These are phyloP conservation scores for Nakazawaea pomicola DNA, from an alignment of 805 yeast genomes.

Conservation along the genomic window DNA sequence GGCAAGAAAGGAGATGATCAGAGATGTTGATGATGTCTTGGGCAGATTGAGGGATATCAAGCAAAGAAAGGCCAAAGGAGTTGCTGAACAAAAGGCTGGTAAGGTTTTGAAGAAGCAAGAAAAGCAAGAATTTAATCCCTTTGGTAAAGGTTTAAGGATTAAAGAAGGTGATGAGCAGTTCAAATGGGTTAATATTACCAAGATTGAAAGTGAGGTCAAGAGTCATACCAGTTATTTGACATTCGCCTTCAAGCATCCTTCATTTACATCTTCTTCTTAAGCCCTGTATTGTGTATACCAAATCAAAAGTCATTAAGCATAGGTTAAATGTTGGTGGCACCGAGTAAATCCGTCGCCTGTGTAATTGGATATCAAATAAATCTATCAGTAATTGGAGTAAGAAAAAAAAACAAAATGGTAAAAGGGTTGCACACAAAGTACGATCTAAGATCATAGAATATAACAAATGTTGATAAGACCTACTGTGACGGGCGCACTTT, in stretches of 20 bases:
- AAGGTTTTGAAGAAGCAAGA: slow-evolving; percentile 15
- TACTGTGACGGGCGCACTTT: too few species aligned
- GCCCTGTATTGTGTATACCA: too few species aligned
- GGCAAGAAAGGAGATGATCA: slow-evolving; percentile 82
- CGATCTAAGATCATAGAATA: too few species aligned
- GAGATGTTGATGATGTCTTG: slow-evolving; percentile 75
- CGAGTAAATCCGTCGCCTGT: too few species aligned
- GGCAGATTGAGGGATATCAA: slow-evolving; percentile 77
- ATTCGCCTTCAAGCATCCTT: slow-evolving; percentile 58
- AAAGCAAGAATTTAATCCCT: slow-evolving; percentile 64
- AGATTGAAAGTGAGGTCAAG: slow-evolving; percentile 79
- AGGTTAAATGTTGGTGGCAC: too few species aligned
- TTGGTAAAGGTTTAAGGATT: slow-evolving; percentile 83
- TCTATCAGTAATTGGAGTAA: too few species aligned
- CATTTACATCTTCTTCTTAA: too few species aligned
- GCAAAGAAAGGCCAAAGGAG: slow-evolving; percentile 60
- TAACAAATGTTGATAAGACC: too few species aligned
- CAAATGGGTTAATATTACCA: slow-evolving; percentile 82
- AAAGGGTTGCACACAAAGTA: too few species aligned
- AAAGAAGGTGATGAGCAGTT: slow-evolving; percentile 81
- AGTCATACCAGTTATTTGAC: slow-evolving; percentile 92
- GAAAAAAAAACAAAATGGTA: too few species aligned
- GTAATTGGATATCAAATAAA: too few species aligned
- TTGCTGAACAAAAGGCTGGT: slow-evolving; percentile 35
- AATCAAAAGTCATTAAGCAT: too few species aligned